Conservation (phyloP, 805 yeast species). For the Saturnispora halmiae region DNA sequence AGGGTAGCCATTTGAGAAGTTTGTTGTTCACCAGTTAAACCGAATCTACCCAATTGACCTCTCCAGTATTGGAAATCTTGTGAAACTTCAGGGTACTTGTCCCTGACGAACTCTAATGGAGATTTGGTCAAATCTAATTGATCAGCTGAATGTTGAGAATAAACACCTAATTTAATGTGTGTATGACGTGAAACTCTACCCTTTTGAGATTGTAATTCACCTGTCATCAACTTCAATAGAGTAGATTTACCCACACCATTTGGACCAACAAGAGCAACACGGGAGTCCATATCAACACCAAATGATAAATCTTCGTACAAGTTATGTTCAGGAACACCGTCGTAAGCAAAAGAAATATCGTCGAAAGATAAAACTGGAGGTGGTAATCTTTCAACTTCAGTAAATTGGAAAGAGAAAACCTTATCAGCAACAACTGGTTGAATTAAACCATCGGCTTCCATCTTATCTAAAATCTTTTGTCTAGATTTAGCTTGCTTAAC, state of each 20-base stretch:
- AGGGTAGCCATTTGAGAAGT: constrained; percentile 97
- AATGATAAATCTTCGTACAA: constrained; percentile 85
- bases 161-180: constrained; percentile 95
- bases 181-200: constrained; percentile 98
- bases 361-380: constrained; percentile 98
- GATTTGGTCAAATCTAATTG: constrained; percentile 93
- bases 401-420: constrained; percentile 89
- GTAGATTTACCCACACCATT: constrained; percentile 99
- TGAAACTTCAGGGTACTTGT: constrained; percentile 78
- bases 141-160: constrained; percentile 98
- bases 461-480: constrained; percentile 98
- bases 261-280: constrained; percentile 96
- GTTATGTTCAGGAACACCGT: constrained; percentile 73
- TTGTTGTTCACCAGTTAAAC: constrained; percentile 98
- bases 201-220: constrained; percentile 76
- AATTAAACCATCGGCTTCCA: constrained; percentile 98
- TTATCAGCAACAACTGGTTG: constrained; percentile 88
- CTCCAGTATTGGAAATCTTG: constrained; percentile 99
- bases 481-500: constrained; percentile 98
- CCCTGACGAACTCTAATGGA: constrained; percentile 94
- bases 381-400: constrained; percentile 92
- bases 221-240: constrained; percentile 91
- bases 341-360: constrained; percentile 87
- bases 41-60: constrained; percentile 94
- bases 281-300: constrained; percentile 99